Conservation (phyloP, 2,329 filamentous ascomycete genomes). For the Cylindrodendrum hubeiense region DNA sequence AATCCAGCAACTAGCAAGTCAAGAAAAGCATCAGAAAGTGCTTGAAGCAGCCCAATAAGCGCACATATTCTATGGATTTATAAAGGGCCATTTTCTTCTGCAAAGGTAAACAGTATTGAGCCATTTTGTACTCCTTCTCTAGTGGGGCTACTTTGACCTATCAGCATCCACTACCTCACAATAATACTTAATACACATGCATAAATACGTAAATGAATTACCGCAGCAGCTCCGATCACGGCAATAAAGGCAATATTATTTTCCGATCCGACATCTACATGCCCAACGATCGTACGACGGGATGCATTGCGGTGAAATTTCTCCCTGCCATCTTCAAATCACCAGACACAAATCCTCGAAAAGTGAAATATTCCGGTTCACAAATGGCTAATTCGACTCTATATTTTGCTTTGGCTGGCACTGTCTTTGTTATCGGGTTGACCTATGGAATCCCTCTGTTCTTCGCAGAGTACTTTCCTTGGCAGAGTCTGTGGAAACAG, state of each 20-base stretch:
- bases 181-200: too few relatives aligned
- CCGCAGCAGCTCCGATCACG: background rate
- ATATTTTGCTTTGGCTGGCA: constrained; percentile 30
- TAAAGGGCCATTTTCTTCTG: too few relatives aligned
- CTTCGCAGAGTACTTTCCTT: constrained; percentile 52
- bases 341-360: background rate
- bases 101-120: too few relatives aligned
- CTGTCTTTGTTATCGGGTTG: constrained; percentile 35
- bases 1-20: too few relatives aligned
- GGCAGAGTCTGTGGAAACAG: constrained; percentile 48
- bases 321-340: constrained; percentile 19
- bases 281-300: constrained; percentile 38
- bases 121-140: too few relatives aligned
- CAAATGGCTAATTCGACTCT: background rate
- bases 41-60: too few relatives aligned
- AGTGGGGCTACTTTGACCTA: too few relatives aligned
- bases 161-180: too few relatives aligned
- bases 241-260: constrained; percentile 28
- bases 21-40: too few relatives aligned
- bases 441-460: constrained; percentile 48
- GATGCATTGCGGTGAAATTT: constrained; percentile 15
- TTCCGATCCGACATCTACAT: constrained; percentile 33
- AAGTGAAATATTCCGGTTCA: background rate
- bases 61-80: too few relatives aligned
- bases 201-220: too few relatives aligned